Evolutionary conservation across 2,329 filamentous ascomycete species (phyloP), one percentile per base, ranked within the genome.

Genomic region (Fusarium penzigii): DNA sequence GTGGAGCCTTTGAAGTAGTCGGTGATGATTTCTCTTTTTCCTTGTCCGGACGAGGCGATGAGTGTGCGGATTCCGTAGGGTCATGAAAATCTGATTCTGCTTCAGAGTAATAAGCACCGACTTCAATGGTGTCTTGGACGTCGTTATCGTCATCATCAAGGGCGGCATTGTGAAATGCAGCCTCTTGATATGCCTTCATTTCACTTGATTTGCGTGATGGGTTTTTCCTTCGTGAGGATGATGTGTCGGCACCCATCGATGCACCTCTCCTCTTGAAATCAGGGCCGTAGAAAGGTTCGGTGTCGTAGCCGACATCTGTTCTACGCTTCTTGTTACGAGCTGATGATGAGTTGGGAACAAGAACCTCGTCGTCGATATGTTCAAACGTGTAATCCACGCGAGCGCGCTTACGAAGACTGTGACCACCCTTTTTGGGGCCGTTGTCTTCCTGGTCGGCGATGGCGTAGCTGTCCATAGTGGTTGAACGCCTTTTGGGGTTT

Each of bases 111-210:
- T 66, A 68, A 39, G 78, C 76, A 43, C 79, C 78, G 44, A 83
- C 81, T 61, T 83, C 77, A 53, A 84, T 84, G 13, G 80, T 83
- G 62, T 84, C 81, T 63, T 81, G 76, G 29, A 83, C 78, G 41
- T 81, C 76, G 29, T 77, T 77, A 52, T 78, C 74, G 46, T 78
- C 74, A 16, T 66, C 64, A 17, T 68, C 63, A 6, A 63, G 29
- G 55, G 63, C 54, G 56, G 63, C 57, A 41, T 68, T 65, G 43
- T 46, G 65, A 58, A 70, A 71, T 43, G 66, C 55, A 53, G 63
- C 66, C 32, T 65, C 43, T 51, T 73, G 65, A 58, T 71, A 71
- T 44, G 66, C 56, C 54, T 63, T 66, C 34, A 66, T 43, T 51
- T 73, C 69, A 46, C 67, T 58, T 8, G 67, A 65, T 66, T 74